Evolutionary conservation across 1,284 basidiomycete species (phyloP), one percentile per base, ranked within the genome.

Genomic region (Papiliotrema flavescens): DNA sequence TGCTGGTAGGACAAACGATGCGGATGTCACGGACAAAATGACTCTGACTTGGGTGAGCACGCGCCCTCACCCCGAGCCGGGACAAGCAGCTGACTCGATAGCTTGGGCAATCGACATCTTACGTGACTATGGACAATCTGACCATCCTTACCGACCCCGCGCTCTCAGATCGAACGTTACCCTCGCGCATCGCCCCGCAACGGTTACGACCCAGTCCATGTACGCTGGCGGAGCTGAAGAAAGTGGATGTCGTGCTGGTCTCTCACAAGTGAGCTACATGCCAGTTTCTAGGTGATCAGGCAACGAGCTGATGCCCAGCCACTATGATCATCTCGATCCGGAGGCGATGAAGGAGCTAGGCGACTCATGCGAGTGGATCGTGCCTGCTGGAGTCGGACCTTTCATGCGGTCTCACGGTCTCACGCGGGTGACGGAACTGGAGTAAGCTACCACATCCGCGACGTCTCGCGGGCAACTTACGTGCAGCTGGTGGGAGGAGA

Each of bases 101-200:
- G 76, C 69, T 78, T 45, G 77, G 77, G 22, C 77, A 78, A 60
- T 78, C 77, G 1, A 77, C 76, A 1, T 63, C 75, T 20, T 76
- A 79, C 44, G 73, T 80, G 15, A 79, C 79, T 34, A 64, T 80
- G 39, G 74, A 78, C 46, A 78, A 78, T 17, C 67, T 80, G 13
- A 73, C 73, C 17, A 77, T 81, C 45, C 65, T 81, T 19, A 80
- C 79, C 37, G 80, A 81, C 57, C 80, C 80, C 1, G 78, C 79
- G 11, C 76, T 80, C 24, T 75, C 76, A 37, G 69, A 77, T 47
- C 72, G 76, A 32, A 79, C 79, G 0, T 61, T 80, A 9, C 67
- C 69, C 2, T 76, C 72, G 14, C 51, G 73, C 15, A 57, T 78
- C 17, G 77, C 76, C 2, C 79, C 79, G 4, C 65, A 68, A 35